Evolutionary conservation across 495 filamentous ascomycete genomes (phyloP).

Genomic region (Terfezia claveryi): DNA sequence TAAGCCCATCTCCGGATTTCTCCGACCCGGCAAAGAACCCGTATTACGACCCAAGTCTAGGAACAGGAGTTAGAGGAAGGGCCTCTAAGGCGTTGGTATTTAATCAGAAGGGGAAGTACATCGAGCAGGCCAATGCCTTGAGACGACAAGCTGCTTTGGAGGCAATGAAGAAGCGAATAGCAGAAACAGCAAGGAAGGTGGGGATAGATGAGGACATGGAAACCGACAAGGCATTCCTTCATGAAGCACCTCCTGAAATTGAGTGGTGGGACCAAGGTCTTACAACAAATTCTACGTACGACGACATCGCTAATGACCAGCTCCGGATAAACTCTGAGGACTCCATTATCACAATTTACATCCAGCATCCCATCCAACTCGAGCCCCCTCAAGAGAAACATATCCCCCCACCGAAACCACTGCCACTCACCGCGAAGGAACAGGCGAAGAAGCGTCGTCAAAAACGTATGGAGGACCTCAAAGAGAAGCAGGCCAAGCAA

Average conservation of each 20-base stretch:
- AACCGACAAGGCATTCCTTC: slow-evolving; percentile 58
- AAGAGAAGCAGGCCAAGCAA: slow-evolving; percentile 92
- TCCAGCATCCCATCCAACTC: slow-evolving; percentile 85
- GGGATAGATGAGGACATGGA: slow-evolving; percentile 81
- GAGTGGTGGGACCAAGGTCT: slow-evolving; percentile 98
- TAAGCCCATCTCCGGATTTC: slow-evolving; percentile 40
- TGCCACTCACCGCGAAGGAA: slow-evolving; percentile 80
- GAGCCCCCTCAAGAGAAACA: slow-evolving; percentile 79
- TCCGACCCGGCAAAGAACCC: slow-evolving; percentile 49
- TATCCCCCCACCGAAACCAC: slow-evolving; percentile 56
- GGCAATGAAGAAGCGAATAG: slow-evolving; percentile 82
- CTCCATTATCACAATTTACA: slow-evolving; percentile 65
- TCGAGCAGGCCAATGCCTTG: slow-evolving; percentile 71
- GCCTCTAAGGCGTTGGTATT: slow-evolving; percentile 57
- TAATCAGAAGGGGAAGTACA: slow-evolving; percentile 94
- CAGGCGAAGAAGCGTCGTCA: slow-evolving; percentile 79
- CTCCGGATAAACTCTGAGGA: slow-evolving; percentile 60
- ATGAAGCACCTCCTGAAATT: slow-evolving; percentile 57
- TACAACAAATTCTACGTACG: slow-evolving; percentile 50
- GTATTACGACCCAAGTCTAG: slow-evolving; percentile 59
- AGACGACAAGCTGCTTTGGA: slow-evolving; percentile 72
- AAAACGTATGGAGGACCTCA: slow-evolving; percentile 70
- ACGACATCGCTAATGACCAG: slow-evolving; percentile 35
- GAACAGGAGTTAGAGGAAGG: slow-evolving; percentile 34
- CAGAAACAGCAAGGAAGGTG: slow-evolving; percentile 58